Evolutionary conservation across 805 yeast genomes (phyloP).

Genomic region (Peterozyma toletana): DNA sequence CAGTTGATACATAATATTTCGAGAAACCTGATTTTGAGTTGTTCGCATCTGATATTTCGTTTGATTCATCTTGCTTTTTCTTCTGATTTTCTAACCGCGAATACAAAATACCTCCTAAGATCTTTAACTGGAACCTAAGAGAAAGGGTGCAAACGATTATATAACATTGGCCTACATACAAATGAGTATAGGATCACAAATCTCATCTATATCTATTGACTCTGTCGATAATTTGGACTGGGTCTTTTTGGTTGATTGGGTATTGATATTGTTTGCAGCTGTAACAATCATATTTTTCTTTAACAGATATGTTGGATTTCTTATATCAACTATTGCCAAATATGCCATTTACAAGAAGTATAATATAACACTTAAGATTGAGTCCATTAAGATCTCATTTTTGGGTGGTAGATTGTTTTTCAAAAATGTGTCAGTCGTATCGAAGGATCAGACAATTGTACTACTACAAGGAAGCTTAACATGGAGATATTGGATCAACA

Average conservation of each 20-base stretch:
- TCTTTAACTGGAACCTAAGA: no score
- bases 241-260: conserved; percentile 85
- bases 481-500: conserved; percentile 85
- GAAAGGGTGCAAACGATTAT: no score
- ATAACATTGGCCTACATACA: no score
- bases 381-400: conserved; percentile 68
- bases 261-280: conserved; percentile 54
- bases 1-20: no score
- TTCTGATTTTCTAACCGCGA: no score
- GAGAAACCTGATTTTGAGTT: no score
- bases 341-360: conserved; percentile 57
- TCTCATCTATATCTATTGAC: no score
- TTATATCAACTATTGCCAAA: conserved; percentile 41
- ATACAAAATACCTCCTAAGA: no score
- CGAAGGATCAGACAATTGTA: conserved; percentile 66
- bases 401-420: conserved; percentile 80
- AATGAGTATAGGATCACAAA: no score
- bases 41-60: no score
- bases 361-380: conserved; percentile 54
- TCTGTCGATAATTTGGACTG: conserved; percentile 22
- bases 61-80: no score
- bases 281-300: conserved; percentile 68
- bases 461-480: conserved; percentile 68
- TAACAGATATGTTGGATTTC: conserved; percentile 60
- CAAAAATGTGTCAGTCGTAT: conserved; percentile 65